Conservation (phyloP, 768 basidiomycete genomes). For the Suillus subalutaceus region DNA sequence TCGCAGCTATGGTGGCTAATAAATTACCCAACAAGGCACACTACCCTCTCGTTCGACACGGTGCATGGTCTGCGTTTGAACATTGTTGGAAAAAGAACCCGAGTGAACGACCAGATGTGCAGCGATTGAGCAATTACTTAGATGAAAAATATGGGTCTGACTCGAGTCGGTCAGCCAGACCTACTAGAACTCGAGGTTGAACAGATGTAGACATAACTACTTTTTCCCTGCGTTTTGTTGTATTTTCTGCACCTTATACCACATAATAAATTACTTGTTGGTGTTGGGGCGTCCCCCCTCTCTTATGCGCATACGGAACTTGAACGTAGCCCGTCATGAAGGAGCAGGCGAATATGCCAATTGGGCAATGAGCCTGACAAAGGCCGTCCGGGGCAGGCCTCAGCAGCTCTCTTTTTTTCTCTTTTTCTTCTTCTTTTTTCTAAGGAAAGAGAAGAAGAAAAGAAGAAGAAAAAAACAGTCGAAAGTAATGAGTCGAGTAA, state of each 20-base stretch:
- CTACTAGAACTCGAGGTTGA: conserved; percentile 3
- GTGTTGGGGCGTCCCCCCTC: neutral
- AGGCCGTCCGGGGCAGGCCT: too few relatives aligned
- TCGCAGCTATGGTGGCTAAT: neutral
- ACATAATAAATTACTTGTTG: neutral
- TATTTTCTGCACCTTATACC: neutral
- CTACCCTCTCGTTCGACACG: neutral
- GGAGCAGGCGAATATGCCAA: neutral
- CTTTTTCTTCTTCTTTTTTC: too few relatives aligned
- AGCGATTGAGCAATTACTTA: neutral
- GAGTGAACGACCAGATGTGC: neutral
- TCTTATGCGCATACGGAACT: neutral
- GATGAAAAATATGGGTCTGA: neutral
- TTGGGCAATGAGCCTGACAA: neutral
- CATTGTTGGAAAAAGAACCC: neutral
- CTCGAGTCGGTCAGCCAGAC: neutral
- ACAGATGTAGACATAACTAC: neutral
- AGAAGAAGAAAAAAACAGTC: too few relatives aligned
- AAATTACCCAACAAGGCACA: neutral
- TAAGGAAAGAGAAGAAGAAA: too few relatives aligned
- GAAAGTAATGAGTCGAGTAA: too few relatives aligned
- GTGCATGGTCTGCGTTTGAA: neutral
- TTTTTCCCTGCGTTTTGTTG: neutral
- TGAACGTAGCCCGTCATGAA: neutral
- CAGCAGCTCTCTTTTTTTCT: too few relatives aligned